phyloP scores from a whole-genome alignment of 1,284 basidiomycete species.

The Anthracocystis setariae region DNA sequence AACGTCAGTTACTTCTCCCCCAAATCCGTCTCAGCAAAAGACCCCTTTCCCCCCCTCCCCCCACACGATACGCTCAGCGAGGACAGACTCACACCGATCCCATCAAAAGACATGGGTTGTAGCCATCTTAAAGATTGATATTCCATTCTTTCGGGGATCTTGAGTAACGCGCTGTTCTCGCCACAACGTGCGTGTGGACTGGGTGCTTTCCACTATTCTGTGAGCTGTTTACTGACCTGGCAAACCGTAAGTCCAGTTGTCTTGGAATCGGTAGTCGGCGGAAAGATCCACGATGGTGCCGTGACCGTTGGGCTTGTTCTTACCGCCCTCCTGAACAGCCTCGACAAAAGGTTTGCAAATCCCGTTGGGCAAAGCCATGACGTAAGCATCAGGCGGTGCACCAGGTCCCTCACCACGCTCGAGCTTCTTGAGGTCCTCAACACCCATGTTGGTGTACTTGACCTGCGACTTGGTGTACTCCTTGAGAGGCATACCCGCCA shows the following conservation, averaged over 20 bases:
- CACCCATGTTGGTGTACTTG: conserved; percentile 68
- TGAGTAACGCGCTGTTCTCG: conserved; percentile 3
- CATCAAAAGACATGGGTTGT: conserved; percentile 4
- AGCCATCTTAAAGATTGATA: neutral
- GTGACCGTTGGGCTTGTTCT: conserved; percentile 76
- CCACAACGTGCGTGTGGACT: neutral
- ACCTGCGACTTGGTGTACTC: conserved; percentile 84
- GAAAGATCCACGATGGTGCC: conserved; percentile 82
- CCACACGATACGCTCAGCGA: conserved; percentile 6
- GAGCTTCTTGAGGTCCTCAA: conserved; percentile 64
- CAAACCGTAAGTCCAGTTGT: conserved; percentile 95
- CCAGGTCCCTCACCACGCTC: conserved; percentile 61
- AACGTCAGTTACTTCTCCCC: too few relatives aligned
- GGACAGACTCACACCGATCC: conserved; percentile 8
- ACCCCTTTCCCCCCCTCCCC: too few relatives aligned
- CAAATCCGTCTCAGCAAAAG: too few relatives aligned
- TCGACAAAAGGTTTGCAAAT: conserved; percentile 97
- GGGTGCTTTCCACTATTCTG: neutral
- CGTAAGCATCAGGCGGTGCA: conserved; percentile 66
- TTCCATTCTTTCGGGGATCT: conserved; percentile 21
- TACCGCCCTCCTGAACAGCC: conserved; percentile 80
- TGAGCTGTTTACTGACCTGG: conserved; percentile 82
- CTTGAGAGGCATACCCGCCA: conserved; percentile 82
- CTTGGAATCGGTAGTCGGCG: conserved; percentile 95
- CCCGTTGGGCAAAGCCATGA: conserved; percentile 98